Percentiles rank a stretch among this genome's conserved stretches.
These are phyloP conservation scores for Litsea cubeba DNA, from an alignment of 164 flowering plant genomes.

Conservation along the genomic window DNA sequence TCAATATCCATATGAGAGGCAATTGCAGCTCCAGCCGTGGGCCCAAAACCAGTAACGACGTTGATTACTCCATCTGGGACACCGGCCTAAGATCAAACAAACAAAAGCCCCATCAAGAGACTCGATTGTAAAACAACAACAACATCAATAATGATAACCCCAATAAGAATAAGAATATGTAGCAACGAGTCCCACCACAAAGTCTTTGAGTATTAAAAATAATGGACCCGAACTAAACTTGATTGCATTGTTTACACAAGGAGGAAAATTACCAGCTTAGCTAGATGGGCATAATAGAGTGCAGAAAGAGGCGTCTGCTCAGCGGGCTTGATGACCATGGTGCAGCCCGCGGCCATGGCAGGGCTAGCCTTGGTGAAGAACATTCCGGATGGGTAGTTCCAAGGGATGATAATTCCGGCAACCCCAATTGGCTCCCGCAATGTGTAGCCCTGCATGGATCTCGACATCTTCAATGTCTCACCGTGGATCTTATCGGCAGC, in stretches of 20 bases:
- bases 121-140: no score
- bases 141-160: no score
- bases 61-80: constrained; percentile 88
- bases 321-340: constrained; percentile 84
- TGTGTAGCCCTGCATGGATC: constrained; percentile 52
- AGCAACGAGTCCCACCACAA: no score
- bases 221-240: no score
- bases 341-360: constrained; percentile 85
- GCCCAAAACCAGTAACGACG: constrained; percentile 69
- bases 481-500: constrained; percentile 89
- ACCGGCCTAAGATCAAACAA: constrained; percentile 54
- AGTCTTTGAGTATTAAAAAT: no score
- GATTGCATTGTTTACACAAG: not conserved
- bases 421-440: constrained; percentile 79
- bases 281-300: constrained; percentile 65
- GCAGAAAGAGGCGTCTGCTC: constrained; percentile 79
- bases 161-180: no score
- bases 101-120: no score
- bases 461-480: constrained; percentile 55
- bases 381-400: constrained; percentile 50
- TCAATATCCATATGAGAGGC: constrained; percentile 87
- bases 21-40: constrained; percentile 77
- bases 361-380: constrained; percentile 56
- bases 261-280: constrained; percentile 50
- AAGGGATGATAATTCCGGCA: constrained; percentile 73